phyloP scores from a whole-genome alignment of 176 grass and related monocot species.

The Cenchrus americanus region DNA sequence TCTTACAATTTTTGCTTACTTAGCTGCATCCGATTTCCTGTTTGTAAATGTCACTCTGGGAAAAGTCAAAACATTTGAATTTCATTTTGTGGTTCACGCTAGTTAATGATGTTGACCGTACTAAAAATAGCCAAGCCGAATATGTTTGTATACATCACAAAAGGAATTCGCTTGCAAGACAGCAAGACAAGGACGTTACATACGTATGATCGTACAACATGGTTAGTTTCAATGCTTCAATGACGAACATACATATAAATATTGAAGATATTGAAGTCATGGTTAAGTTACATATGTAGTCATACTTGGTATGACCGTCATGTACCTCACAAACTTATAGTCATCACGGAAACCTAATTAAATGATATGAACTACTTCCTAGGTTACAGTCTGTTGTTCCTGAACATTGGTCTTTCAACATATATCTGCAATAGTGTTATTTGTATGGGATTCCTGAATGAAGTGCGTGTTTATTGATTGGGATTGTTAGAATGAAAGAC shows the following conservation, averaged over 20 bases:
- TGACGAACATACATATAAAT: background rate
- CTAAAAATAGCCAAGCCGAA: background rate
- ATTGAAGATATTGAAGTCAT: background rate
- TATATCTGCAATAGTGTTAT: conserved; percentile 4
- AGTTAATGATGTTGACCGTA: background rate
- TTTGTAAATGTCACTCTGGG: background rate
- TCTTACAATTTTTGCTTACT: background rate
- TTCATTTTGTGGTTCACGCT: conserved; percentile 10
- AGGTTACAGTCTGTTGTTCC: background rate
- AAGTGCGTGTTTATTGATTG: conserved; percentile 15
- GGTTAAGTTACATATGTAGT: background rate
- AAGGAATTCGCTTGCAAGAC: background rate
- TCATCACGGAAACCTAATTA: background rate
- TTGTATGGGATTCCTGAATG: conserved; percentile 12
- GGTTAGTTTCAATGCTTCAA: background rate
- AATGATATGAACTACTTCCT: background rate
- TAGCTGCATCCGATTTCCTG: background rate
- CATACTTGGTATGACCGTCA: background rate
- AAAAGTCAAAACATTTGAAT: background rate
- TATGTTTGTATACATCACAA: background rate
- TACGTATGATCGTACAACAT: background rate
- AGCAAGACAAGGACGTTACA: background rate
- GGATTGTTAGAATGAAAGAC: background rate
- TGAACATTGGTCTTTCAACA: background rate
- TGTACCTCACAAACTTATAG: background rate